These are phyloP conservation scores for Arthrobotrys conoides DNA, from an alignment of 2,329 filamentous ascomycete species.

Conservation along the genomic window DNA sequence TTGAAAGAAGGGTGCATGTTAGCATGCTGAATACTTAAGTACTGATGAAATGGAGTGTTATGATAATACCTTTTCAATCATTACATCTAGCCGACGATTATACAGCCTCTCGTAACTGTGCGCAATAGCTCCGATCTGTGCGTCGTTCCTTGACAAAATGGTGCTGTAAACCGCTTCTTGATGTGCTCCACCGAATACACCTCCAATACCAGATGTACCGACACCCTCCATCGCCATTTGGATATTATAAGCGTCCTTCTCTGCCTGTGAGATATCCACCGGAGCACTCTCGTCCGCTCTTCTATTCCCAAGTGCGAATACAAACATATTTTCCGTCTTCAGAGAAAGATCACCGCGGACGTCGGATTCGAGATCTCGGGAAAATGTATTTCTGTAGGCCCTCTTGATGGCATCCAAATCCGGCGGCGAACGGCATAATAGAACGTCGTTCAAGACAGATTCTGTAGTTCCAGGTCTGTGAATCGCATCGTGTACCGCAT, in stretches of 20 bases:
- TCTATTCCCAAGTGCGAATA: conserved; percentile 81
- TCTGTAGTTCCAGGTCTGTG: conserved; percentile 89
- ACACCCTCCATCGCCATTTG: conserved; percentile 84
- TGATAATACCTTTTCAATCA: conserved; percentile 75
- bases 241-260: conserved; percentile 81
- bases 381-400: conserved; percentile 79
- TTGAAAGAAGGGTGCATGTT: background rate
- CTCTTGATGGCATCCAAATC: conserved; percentile 89
- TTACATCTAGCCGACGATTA: conserved; percentile 77
- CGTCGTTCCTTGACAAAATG: conserved; percentile 73
- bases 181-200: conserved; percentile 77
- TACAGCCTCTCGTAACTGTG: conserved; percentile 82
- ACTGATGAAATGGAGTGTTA: background rate
- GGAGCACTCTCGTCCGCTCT: conserved; percentile 84
- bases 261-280: conserved; percentile 79
- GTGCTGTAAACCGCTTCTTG: conserved; percentile 52
- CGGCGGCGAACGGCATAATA: conserved; percentile 86
- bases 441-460: conserved; percentile 83
- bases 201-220: conserved; percentile 82
- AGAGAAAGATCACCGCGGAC: conserved; percentile 84
- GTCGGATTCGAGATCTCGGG: conserved; percentile 77
- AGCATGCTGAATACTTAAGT: background rate
- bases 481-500: conserved; percentile 79
- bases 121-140: conserved; percentile 85
- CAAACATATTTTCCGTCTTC: conserved; percentile 88